phyloP scores from a whole-genome alignment of 164 flowering plant genomes.

The Chimonanthus praecox region DNA sequence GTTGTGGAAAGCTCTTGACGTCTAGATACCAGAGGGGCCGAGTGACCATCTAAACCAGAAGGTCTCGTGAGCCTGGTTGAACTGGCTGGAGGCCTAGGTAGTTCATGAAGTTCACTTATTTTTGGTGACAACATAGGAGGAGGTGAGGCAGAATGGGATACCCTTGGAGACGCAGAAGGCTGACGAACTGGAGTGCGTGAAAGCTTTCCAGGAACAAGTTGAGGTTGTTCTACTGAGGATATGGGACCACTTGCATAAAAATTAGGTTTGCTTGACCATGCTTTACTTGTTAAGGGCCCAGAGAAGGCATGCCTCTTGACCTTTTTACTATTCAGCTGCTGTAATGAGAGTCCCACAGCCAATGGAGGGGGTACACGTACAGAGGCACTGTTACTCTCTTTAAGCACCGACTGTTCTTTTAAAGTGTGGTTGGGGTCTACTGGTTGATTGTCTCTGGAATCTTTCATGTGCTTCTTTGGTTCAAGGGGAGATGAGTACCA shows the following conservation, averaged over 20 bases:
- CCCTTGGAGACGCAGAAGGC: constrained; percentile 45
- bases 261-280: constrained; percentile 32
- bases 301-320: constrained; percentile 62
- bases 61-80: constrained; percentile 19
- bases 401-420: constrained; percentile 46
- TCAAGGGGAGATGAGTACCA: constrained; percentile 70
- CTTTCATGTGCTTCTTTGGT: constrained; percentile 33
- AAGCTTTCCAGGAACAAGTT: constrained; percentile 42
- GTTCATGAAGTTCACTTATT: constrained; percentile 94
- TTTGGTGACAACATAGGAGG: constrained; percentile 60
- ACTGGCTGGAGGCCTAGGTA: constrained; percentile 74
- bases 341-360: constrained; percentile 31
- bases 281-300: constrained; percentile 62
- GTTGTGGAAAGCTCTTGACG: constrained; percentile 28
- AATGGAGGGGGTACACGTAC: constrained; percentile 48
- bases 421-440: constrained; percentile 21
- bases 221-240: constrained; percentile 26
- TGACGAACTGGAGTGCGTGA: constrained; percentile 31
- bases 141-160: constrained; percentile 57
- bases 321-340: constrained; percentile 37
- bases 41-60: constrained; percentile 42
- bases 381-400: constrained; percentile 54
- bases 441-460: constrained; percentile 25
- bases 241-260: constrained; percentile 44
- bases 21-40: constrained; percentile 61